Conservation (phyloP, 495 filamentous ascomycete species). For the Xylaria castorea region DNA sequence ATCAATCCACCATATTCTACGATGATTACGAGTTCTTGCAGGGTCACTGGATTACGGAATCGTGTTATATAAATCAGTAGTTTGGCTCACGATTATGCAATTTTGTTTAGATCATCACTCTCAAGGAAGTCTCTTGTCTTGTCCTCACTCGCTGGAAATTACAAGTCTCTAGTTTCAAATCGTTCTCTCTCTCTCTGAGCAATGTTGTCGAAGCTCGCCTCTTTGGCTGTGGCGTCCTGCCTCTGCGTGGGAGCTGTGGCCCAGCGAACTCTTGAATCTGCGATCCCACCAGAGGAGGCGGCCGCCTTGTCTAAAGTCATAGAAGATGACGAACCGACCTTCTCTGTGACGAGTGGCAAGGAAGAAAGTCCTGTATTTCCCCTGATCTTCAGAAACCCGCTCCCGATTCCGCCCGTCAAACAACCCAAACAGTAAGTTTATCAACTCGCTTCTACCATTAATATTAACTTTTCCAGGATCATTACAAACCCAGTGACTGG, state of each 20-base stretch:
- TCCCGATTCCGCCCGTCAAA: constrained; percentile 59
- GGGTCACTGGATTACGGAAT: neutral
- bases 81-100: neutral
- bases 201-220: constrained; percentile 22
- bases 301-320: constrained; percentile 1
- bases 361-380: constrained; percentile 46
- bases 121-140: neutral
- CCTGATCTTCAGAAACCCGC: constrained; percentile 52
- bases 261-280: constrained; percentile 20
- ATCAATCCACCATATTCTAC: neutral
- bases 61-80: neutral
- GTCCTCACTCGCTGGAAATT: neutral
- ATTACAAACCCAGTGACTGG: constrained; percentile 42
- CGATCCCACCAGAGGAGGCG: constrained; percentile 14
- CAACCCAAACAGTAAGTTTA: constrained; percentile 44
- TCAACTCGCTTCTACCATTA: neutral
- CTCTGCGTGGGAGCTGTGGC: constrained; percentile 19
- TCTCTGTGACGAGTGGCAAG: neutral
- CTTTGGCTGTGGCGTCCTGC: constrained; percentile 20
- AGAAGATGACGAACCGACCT: neutral
- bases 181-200: neutral
- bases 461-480: constrained; percentile 24
- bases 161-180: neutral
- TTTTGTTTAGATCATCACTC: neutral
- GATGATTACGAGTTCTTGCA: constrained; percentile 10